Base-by-base conservation (phyloP, 768 basidiomycete species). In the Mycena vitilis region DNA sequence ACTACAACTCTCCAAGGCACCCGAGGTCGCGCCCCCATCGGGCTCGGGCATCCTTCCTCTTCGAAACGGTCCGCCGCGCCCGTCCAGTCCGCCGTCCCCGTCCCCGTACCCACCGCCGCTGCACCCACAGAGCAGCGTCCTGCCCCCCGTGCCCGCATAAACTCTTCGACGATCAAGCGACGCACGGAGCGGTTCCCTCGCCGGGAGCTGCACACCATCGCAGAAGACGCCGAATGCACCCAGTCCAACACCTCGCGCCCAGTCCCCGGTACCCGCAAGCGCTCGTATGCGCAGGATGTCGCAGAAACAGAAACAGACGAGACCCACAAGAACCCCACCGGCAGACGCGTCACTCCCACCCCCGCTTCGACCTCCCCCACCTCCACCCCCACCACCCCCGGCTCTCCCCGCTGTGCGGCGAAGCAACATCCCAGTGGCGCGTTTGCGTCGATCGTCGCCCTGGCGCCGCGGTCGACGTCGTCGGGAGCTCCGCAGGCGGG, bases 401-500 rank as follows among this genome's bases (percentile, higher is more conserved):
- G 49, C 51, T 66, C 59, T 47, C 52, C 59, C 40, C 59, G 65
- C 65, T 66, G 65, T 20, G 66, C 66, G 60, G 30, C 45, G 20
- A 44, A 60, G 51, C 44, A 49, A 9, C 30, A 30, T 5, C 18
- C 42, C 5, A 13, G 49, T 42, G 38, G 13, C 59, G 30, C 49
- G 12, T 45, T 45, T 38, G 40, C 47, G 52, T 56, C 44, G 16
- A 42, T 16, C 20, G 54, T 20, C 40, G 63, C 59, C 47, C 63
- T 60, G 58, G 59, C 63, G 37, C 54, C 58, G 58, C 68, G 68
- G 9, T 69, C 18, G 38, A 65, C 59, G 47, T 44, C 63, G 53
- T 55, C 63, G 34, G 68, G 63, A 36, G 44, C 58, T 7, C 58
- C 68, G 60, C 68, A 51, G 44, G 68, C 63, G 38, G 68, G 63